Conservation (phyloP, 2,329 filamentous ascomycete genomes). For the Phialophora tarda region DNA sequence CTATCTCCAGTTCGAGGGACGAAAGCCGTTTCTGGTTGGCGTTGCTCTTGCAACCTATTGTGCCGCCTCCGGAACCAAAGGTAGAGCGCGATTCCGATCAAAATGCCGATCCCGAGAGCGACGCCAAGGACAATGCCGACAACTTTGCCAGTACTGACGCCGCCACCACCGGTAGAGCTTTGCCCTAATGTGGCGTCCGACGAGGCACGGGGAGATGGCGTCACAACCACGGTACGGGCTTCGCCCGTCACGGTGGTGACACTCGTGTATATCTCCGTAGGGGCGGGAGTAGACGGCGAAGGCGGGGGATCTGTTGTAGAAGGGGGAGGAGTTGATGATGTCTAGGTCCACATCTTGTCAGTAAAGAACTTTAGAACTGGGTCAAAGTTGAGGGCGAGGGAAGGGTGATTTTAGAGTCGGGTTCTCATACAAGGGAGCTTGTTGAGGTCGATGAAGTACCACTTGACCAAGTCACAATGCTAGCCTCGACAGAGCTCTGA, state of each 20-base stretch:
- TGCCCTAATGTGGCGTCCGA: conserved; percentile 38
- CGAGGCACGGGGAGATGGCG: conserved; percentile 30
- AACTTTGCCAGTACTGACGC: conserved; percentile 50
- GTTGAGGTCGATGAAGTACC: conserved; percentile 26
- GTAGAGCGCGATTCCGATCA: conserved; percentile 48
- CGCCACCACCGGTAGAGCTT: conserved; percentile 35
- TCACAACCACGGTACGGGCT: conserved; percentile 41
- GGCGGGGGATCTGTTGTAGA: background rate
- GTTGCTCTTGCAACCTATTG: conserved; percentile 21
- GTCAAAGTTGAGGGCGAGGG: background rate
- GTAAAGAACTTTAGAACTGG: background rate
- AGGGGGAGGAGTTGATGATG: conserved; percentile 1
- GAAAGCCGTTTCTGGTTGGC: conserved; percentile 27
- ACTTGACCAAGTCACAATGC: conserved; percentile 32
- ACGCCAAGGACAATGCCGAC: conserved; percentile 53
- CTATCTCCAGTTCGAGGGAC: conserved; percentile 29
- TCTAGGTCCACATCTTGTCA: background rate
- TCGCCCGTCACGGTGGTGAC: conserved; percentile 44
- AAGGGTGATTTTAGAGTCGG: conserved; percentile 16
- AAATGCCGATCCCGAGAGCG: conserved; percentile 46
- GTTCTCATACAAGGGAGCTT: conserved; percentile 35
- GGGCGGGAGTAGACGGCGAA: conserved; percentile 18
- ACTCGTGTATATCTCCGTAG: conserved; percentile 36
- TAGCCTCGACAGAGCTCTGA: conserved; percentile 37
- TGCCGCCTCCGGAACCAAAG: conserved; percentile 49